These are phyloP conservation scores for Pyrenophora graminea DNA, from an alignment of 2,329 filamentous ascomycete species.

Conservation along the genomic window DNA sequence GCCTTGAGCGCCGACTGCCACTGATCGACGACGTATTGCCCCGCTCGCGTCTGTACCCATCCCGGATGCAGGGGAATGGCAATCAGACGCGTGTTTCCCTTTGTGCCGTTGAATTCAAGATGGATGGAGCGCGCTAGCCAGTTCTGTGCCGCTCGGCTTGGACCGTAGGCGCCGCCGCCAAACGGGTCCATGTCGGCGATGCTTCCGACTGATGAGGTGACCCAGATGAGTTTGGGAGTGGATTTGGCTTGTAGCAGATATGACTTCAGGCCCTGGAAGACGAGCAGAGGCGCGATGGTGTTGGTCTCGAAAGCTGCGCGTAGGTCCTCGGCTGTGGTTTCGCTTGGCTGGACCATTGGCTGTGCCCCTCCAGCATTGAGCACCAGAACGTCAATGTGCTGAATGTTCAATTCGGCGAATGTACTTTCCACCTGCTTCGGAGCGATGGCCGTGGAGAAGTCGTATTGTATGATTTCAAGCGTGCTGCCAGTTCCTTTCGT, in stretches of 20 bases:
- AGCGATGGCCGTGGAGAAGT: constrained; percentile 1
- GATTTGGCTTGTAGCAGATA: constrained; percentile 1
- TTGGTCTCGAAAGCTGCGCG: not conserved
- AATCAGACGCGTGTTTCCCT: not conserved
- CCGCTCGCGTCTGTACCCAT: constrained; percentile 2
- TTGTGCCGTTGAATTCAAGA: not conserved
- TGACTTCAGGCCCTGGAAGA: constrained; percentile 1
- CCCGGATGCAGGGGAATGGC: constrained; percentile 6
- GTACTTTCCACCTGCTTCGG: not conserved
- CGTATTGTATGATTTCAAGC: constrained; percentile 6
- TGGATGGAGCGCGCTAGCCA: constrained; percentile 6
- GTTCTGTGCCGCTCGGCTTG: constrained; percentile 4
- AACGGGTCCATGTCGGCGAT: constrained; percentile 3
- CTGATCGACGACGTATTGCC: not conserved
- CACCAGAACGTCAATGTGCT: constrained; percentile 1
- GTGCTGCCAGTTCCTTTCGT: constrained; percentile 3
- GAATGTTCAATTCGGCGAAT: not conserved
- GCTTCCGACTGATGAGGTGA: not conserved
- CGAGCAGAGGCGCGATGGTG: constrained; percentile 1
- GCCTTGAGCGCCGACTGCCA: not conserved
- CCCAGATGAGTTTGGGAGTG: not conserved
- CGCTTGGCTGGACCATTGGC: constrained; percentile 1
- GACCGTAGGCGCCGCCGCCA: constrained; percentile 2
- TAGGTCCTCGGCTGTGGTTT: constrained; percentile 2
- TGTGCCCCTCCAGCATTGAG: not conserved